Percentiles rank a stretch among this genome's conserved stretches.
Evolutionary conservation across 257 asterid genomes (phyloP).

Genomic region (Solanum medicagineum): DNA sequence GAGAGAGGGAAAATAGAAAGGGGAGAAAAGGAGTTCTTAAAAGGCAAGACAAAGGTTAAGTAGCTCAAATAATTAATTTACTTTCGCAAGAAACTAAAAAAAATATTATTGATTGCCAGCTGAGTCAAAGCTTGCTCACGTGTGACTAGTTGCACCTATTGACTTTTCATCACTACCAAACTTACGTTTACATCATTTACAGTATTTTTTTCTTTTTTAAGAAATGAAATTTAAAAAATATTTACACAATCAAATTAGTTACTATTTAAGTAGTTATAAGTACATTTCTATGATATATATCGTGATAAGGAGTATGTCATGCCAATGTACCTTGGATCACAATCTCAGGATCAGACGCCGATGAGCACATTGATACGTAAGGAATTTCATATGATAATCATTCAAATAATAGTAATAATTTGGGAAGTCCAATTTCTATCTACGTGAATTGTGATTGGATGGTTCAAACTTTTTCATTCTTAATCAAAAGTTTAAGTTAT

Average conservation of each 20-base stretch:
- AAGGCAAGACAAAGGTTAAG: slow-evolving; percentile 9
- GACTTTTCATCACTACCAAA: slow-evolving; percentile 45
- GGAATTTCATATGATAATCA: too few species aligned
- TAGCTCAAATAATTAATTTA: neutral
- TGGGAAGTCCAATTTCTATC: neutral
- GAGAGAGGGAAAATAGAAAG: neutral
- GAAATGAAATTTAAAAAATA: neutral
- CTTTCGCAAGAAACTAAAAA: neutral
- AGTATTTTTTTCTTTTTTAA: neutral
- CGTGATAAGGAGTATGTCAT: too few species aligned
- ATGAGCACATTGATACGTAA: too few species aligned
- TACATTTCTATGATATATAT: neutral
- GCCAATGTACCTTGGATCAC: too few species aligned
- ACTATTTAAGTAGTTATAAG: neutral
- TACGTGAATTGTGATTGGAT: too few species aligned
- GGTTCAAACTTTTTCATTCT: neutral
- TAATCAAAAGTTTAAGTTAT: neutral
- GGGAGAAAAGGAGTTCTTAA: slow-evolving; percentile 19
- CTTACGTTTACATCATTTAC: slow-evolving; percentile 6
- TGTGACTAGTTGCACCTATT: slow-evolving; percentile 42
- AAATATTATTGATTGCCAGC: slow-evolving; percentile 22
- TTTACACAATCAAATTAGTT: neutral
- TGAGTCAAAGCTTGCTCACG: slow-evolving; percentile 34
- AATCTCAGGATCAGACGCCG: too few species aligned
- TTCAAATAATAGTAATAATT: too few species aligned